A percentile compares a stretch with the other conserved stretches of the same genome.
Evolutionary conservation across 1,284 basidiomycete species (phyloP).

Genomic region (Lentinula novae-zelandiae): DNA sequence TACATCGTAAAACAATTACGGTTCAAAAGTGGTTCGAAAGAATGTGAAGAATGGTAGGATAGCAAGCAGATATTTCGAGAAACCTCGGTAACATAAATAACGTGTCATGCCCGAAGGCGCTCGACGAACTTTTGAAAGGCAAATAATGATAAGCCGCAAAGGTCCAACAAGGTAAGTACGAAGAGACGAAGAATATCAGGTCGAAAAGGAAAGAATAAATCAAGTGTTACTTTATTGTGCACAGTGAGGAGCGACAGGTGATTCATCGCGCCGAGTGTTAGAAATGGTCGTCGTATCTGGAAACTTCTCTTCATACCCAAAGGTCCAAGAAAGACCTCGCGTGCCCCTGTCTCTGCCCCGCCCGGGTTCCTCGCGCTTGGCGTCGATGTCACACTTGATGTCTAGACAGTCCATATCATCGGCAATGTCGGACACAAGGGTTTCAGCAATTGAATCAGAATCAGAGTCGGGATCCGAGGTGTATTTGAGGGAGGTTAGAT

Average conservation of each 20-base stretch:
- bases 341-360: constrained; percentile 6
- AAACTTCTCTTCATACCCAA: constrained; percentile 3
- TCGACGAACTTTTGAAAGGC: background rate
- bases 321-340: constrained; percentile 8
- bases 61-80: background rate
- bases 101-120: background rate
- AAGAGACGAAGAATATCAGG: no score
- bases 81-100: background rate
- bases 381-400: background rate
- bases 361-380: background rate
- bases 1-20: background rate
- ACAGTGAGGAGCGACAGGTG: constrained; percentile 1
- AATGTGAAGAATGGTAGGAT: background rate
- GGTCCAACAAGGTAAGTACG: background rate
- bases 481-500: background rate
- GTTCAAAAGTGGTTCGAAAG: background rate
- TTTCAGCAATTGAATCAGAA: constrained; percentile 1
- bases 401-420: background rate
- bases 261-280: background rate
- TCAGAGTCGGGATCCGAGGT: background rate
- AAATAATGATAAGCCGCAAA: constrained; percentile 8
- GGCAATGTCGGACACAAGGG: background rate
- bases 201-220: background rate
- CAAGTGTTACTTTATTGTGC: background rate
- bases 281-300: background rate